Conservation (phyloP, 805 yeast genomes). For the Teunomyces pallodes region DNA sequence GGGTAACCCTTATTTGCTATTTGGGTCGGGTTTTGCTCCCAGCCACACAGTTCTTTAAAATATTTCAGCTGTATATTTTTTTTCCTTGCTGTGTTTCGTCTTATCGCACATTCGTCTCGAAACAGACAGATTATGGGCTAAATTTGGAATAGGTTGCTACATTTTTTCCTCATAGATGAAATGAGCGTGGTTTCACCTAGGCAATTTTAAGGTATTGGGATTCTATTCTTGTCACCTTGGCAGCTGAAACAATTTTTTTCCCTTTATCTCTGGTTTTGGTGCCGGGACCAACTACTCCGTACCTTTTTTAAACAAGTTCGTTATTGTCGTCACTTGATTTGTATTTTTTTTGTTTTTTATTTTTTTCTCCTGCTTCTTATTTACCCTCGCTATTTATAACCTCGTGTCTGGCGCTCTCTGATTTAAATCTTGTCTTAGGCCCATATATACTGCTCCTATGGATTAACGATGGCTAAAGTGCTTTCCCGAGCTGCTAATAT, state of each 20-base stretch:
- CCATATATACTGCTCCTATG: background rate
- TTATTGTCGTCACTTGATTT: background rate
- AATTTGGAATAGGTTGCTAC: background rate
- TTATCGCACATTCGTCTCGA: background rate
- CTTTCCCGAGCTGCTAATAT: slow-evolving; percentile 15
- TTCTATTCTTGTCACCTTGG: background rate
- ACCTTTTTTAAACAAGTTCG: background rate
- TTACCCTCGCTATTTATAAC: background rate
- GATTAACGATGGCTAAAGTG: slow-evolving; percentile 16
- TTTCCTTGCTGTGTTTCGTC: background rate
- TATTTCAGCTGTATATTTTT: background rate
- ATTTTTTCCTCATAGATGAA: background rate
- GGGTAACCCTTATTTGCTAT: too few relatives aligned
- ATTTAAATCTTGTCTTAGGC: background rate
- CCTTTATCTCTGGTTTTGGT: background rate
- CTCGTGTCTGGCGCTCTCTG: background rate
- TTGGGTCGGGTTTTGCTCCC: background rate
- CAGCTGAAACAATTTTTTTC: background rate
- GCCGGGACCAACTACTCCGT: background rate
- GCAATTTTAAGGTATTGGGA: background rate
- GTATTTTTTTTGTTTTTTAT: background rate
- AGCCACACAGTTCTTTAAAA: background rate
- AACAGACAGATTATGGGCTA: background rate
- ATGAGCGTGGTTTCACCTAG: background rate
- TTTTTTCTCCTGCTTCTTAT: background rate